A percentile compares a stretch with the other conserved stretches of the same genome.
phyloP scores from a whole-genome alignment of 2,329 filamentous ascomycete genomes.

The Exophiala calicioides region DNA sequence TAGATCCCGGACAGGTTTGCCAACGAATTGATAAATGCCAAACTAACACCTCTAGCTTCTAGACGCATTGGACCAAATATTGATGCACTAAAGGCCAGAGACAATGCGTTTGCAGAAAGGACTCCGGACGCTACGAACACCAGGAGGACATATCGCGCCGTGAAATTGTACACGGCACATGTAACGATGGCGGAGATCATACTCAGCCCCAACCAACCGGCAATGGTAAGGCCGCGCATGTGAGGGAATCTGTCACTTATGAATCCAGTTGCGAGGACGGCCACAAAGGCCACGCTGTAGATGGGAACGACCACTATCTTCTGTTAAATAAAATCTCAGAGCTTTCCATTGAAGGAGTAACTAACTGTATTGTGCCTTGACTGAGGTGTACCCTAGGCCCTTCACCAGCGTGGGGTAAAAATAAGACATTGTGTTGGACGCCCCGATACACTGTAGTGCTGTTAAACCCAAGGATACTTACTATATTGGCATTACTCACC shows the following conservation, averaged over 20 bases:
- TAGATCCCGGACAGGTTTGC: constrained; percentile 60
- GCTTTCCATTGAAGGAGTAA: not conserved
- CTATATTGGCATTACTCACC: constrained; percentile 12
- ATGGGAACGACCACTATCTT: constrained; percentile 61
- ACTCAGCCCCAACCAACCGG: constrained; percentile 67
- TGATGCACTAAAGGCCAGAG: constrained; percentile 54
- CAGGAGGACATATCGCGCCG: constrained; percentile 73
- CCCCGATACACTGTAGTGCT: constrained; percentile 34
- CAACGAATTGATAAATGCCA: constrained; percentile 57
- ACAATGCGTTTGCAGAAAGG: constrained; percentile 69
- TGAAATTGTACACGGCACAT: constrained; percentile 65
- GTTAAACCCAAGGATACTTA: not conserved
- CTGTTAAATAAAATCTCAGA: not conserved
- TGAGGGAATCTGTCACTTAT: constrained; percentile 71
- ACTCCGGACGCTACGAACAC: constrained; percentile 78
- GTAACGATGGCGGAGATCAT: constrained; percentile 75
- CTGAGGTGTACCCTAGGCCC: constrained; percentile 43
- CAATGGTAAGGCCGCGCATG: constrained; percentile 71
- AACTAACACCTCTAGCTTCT: constrained; percentile 53
- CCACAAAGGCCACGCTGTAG: constrained; percentile 62
- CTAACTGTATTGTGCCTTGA: constrained; percentile 29
- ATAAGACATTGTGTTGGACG: constrained; percentile 42
- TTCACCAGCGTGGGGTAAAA: constrained; percentile 48
- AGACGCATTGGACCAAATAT: constrained; percentile 53
- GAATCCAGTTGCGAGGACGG: constrained; percentile 65